phyloP scores from a whole-genome alignment of 306 rosid genomes.

The Morella rubra region DNA sequence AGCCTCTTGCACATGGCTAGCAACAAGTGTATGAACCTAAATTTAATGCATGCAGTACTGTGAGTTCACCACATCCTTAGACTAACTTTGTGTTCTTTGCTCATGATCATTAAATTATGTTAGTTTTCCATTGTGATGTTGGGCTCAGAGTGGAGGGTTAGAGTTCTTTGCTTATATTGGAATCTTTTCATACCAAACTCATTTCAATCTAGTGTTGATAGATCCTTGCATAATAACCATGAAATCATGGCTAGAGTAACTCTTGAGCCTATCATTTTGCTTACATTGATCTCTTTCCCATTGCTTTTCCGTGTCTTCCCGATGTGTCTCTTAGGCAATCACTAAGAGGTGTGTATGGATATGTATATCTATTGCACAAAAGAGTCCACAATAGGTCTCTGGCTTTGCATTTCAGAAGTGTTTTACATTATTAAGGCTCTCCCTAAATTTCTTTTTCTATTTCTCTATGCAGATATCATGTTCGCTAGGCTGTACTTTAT shows the following conservation, averaged over 20 bases:
- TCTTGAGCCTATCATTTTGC: not conserved
- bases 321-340: not conserved
- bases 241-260: not conserved
- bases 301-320: not conserved
- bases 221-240: not conserved
- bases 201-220: not conserved
- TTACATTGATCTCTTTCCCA: too few relatives aligned
- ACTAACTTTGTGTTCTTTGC: not conserved
- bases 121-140: not conserved
- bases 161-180: not conserved
- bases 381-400: not conserved
- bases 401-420: not conserved
- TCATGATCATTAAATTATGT: not conserved
- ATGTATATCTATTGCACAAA: not conserved
- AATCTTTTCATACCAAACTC: not conserved
- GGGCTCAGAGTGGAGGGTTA: not conserved
- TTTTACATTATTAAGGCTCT: not conserved
- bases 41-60: not conserved
- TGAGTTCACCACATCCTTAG: not conserved
- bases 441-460: not conserved
- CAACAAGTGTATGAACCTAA: not conserved
- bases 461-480: not conserved
- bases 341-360: too few relatives aligned
- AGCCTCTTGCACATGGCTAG: constrained; percentile 4
- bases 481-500: not conserved